phyloP scores from a whole-genome alignment of 371 early-diverging fungal species.

The Parasitella parasitica region DNA sequence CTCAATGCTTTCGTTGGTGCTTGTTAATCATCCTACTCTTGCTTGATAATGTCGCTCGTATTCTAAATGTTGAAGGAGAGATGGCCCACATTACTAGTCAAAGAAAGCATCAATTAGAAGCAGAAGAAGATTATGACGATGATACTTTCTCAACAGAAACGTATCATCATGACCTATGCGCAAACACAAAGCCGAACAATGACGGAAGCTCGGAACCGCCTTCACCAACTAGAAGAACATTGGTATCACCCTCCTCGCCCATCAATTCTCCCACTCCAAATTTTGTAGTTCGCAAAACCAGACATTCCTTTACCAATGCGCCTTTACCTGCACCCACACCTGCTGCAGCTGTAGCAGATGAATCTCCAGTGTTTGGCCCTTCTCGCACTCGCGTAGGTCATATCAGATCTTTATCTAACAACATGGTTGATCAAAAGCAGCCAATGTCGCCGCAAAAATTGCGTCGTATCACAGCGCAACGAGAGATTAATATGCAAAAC shows the following conservation, averaged over 20 bases:
- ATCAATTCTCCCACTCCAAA: slow-evolving; percentile 4
- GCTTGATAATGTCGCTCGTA: slow-evolving; percentile 32
- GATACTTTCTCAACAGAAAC: background rate
- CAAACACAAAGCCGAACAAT: background rate
- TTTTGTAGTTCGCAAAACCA: slow-evolving; percentile 1
- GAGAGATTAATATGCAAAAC: slow-evolving; percentile 19
- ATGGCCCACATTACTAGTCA: slow-evolving; percentile 13
- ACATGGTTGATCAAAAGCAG: slow-evolving; percentile 6
- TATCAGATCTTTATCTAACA: slow-evolving; percentile 14
- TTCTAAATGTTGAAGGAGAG: slow-evolving; percentile 32
- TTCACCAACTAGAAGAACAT: slow-evolving; percentile 4
- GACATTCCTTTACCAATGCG: background rate
- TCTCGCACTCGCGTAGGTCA: slow-evolving; percentile 5
- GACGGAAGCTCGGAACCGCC: slow-evolving; percentile 9
- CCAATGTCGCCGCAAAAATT: slow-evolving; percentile 9
- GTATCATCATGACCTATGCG: slow-evolving; percentile 8
- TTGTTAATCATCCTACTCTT: slow-evolving; percentile 22
- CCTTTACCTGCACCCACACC: background rate
- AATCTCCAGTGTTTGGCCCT: slow-evolving; percentile 9
- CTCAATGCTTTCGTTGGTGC: slow-evolving; percentile 27
- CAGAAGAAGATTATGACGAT: background rate
- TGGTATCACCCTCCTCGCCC: slow-evolving; percentile 12
- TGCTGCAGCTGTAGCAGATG: background rate
- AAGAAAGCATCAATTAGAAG: background rate
- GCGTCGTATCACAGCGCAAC: slow-evolving; percentile 19